Conservation (phyloP, 352 stramenopile species). For the Phytophthora sojae region DNA sequence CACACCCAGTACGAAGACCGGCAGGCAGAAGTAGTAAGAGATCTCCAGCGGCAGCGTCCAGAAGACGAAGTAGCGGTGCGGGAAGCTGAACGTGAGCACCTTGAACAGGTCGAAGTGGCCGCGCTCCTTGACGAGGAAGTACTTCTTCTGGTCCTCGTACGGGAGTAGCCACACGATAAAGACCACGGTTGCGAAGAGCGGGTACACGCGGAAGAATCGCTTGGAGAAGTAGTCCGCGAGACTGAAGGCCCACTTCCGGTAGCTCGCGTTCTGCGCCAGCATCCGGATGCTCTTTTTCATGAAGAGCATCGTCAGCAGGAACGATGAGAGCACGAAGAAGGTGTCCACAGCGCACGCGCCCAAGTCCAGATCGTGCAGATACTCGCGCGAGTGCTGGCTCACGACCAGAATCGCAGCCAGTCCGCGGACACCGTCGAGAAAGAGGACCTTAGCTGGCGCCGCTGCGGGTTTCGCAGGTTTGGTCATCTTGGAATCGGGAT, state of each 20-base stretch:
- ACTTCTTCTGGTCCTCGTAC: constrained; percentile 30
- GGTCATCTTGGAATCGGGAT: constrained; percentile 7
- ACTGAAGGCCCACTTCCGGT: constrained; percentile 28
- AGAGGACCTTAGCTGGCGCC: constrained; percentile 42
- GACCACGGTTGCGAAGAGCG: constrained; percentile 35
- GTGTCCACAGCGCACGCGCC: constrained; percentile 42
- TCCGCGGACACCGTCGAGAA: constrained; percentile 55
- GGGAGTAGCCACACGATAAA: constrained; percentile 43
- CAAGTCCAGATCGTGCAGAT: constrained; percentile 38
- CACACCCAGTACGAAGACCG: constrained; percentile 39
- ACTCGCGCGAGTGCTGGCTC: constrained; percentile 38
- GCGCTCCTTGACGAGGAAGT: constrained; percentile 43
- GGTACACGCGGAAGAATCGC: constrained; percentile 50
- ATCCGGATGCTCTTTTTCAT: constrained; percentile 44
- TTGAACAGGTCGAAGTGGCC: constrained; percentile 50
- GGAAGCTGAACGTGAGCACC: constrained; percentile 49
- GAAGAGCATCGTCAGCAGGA: constrained; percentile 54
- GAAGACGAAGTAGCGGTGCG: constrained; percentile 54
- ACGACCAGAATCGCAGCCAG: constrained; percentile 55
- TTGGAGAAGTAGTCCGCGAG: constrained; percentile 49
- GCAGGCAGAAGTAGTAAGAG: constrained; percentile 57
- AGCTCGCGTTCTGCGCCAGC: constrained; percentile 27
- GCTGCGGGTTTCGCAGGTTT: constrained; percentile 18
- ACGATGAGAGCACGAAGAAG: constrained; percentile 57
- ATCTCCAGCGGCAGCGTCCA: constrained; percentile 68